A percentile compares a stretch with the other conserved stretches of the same genome.
Evolutionary conservation across 805 yeast genomes (phyloP).

Genomic region (Metschnikowia similis): DNA sequence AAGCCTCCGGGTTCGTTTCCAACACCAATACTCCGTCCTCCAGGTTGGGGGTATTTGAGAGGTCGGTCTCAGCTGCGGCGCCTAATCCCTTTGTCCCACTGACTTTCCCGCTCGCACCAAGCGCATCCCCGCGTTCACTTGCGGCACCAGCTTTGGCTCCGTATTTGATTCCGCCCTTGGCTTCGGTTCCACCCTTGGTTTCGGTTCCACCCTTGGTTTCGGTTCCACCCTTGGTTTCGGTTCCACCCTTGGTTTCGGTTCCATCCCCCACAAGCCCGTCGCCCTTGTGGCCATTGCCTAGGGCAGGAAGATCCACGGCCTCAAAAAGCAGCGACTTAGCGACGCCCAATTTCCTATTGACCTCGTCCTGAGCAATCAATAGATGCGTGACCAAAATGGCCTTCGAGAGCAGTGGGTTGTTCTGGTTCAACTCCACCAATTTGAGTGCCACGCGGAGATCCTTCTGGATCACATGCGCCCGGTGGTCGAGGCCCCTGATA

Average conservation of each 20-base stretch:
- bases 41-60: background rate
- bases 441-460: constrained; percentile 68
- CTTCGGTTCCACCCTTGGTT: background rate
- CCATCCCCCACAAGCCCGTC: background rate
- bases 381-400: constrained; percentile 61
- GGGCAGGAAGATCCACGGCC: background rate
- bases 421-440: constrained; percentile 52
- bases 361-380: constrained; percentile 62
- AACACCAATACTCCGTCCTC: constrained; percentile 13
- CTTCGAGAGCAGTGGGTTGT: constrained; percentile 46
- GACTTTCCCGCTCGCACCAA: background rate
- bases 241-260: background rate
- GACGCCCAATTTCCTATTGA: constrained; percentile 38
- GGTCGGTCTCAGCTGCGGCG: too few species aligned
- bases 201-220: background rate
- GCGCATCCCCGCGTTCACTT: background rate
- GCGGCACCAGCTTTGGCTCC: too few species aligned
- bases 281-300: too few species aligned
- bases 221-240: background rate
- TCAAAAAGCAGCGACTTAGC: constrained; percentile 5
- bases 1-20: constrained; percentile 44
- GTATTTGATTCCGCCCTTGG: background rate
- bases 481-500: constrained; percentile 24
- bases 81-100: background rate
- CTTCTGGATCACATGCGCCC: constrained; percentile 62